Percentiles rank a stretch among this genome's conserved stretches.
Conservation (phyloP, 768 basidiomycete species). For the Suillus spraguei region DNA sequence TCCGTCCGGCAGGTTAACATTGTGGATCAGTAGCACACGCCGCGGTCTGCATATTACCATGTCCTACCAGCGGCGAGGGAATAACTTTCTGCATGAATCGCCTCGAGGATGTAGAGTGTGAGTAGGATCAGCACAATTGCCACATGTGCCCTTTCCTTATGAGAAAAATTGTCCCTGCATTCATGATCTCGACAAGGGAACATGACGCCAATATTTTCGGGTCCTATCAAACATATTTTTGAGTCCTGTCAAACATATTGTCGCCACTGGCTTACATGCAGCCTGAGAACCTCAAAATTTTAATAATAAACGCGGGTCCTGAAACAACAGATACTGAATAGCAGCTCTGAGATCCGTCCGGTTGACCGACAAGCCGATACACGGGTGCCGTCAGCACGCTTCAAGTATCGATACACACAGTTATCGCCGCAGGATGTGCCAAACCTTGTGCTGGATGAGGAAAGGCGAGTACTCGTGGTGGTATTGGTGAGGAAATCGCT, state of each 20-base stretch:
- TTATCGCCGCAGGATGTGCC: neutral
- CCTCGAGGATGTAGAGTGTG: neutral
- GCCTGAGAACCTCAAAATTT: neutral
- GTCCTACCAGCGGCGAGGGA: neutral
- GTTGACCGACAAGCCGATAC: neutral
- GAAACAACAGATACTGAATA: neutral
- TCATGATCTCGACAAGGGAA: neutral
- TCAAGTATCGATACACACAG: neutral
- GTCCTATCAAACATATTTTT: neutral
- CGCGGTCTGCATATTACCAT: neutral
- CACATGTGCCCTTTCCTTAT: neutral
- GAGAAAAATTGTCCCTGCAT: neutral
- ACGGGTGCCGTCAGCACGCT: neutral
- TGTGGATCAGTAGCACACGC: neutral
- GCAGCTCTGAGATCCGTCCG: neutral
- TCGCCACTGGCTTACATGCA: neutral
- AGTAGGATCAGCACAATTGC: neutral
- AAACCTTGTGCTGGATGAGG: neutral
- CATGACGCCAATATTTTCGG: neutral
- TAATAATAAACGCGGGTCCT: neutral
- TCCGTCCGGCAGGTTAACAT: conserved; percentile 3
- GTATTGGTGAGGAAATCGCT: neutral
- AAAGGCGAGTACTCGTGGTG: neutral
- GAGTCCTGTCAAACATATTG: neutral
- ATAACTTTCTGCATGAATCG: neutral